Percentiles rank a stretch among this genome's conserved stretches.
These are phyloP conservation scores for Aspergillus baeticus DNA, from an alignment of 495 filamentous ascomycete genomes.

Conservation along the genomic window DNA sequence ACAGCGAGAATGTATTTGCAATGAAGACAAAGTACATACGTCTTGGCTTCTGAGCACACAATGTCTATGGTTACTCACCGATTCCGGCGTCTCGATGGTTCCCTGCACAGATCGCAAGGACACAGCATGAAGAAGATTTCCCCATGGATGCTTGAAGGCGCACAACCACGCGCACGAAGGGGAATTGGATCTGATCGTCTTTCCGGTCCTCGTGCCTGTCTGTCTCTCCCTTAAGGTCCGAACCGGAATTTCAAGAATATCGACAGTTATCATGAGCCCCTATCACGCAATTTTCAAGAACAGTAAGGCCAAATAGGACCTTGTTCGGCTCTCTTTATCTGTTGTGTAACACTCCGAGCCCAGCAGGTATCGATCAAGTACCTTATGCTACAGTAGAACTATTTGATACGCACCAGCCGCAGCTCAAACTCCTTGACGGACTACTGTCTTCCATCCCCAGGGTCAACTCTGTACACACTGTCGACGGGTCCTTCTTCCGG, in stretches of 20 bases:
- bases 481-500: neutral
- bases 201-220: neutral
- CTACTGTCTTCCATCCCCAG: neutral
- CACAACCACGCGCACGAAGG: neutral
- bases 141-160: neutral
- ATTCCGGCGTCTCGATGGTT: slow-evolving; percentile 3
- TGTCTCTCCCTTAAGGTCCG: neutral
- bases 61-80: neutral
- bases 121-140: slow-evolving; percentile 7
- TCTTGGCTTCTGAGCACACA: slow-evolving; percentile 8
- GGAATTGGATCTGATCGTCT: neutral
- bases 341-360: neutral
- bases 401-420: neutral
- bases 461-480: too few relatives aligned
- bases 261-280: neutral
- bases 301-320: neutral
- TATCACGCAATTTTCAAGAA: neutral
- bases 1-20: slow-evolving; percentile 4
- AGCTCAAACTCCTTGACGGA: neutral
- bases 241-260: neutral
- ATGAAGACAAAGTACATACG: slow-evolving; percentile 2
- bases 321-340: neutral
- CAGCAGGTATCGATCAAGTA: neutral
- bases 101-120: neutral
- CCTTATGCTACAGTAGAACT: neutral